Conservation (phyloP, 106 monocot species). For the Dendrobium chrysotoxum region DNA sequence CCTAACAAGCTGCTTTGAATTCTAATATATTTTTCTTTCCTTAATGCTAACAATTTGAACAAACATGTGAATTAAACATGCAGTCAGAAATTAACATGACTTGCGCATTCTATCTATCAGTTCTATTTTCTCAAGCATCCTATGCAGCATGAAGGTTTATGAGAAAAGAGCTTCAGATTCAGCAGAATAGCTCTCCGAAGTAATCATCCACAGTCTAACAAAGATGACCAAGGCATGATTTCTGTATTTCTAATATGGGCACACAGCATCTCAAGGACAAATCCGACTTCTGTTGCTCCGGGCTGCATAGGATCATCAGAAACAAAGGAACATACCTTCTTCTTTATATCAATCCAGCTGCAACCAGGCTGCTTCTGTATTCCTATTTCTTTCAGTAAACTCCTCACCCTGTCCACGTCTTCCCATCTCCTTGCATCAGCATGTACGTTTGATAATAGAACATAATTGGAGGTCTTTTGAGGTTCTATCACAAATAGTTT, state of each 20-base stretch:
- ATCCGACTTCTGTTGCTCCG: background rate
- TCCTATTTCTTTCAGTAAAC: slow-evolving; percentile 18
- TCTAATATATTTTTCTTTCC: background rate
- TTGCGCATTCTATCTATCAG: no score
- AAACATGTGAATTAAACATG: background rate
- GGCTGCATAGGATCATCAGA: slow-evolving; percentile 10
- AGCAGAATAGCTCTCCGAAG: background rate
- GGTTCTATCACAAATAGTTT: slow-evolving; percentile 30
- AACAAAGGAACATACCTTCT: slow-evolving; percentile 2
- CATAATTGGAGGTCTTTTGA: slow-evolving; percentile 24
- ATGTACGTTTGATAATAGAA: slow-evolving; percentile 32
- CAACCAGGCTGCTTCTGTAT: slow-evolving; percentile 25
- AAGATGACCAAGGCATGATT: background rate
- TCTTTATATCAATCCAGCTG: slow-evolving; percentile 31
- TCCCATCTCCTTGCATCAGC: slow-evolving; percentile 32
- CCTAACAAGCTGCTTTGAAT: background rate
- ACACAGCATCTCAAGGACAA: background rate
- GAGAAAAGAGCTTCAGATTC: no score
- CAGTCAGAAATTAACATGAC: background rate
- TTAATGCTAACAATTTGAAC: background rate
- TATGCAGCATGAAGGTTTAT: no score
- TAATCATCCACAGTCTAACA: background rate
- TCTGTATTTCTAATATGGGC: background rate
- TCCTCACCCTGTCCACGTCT: slow-evolving; percentile 23
- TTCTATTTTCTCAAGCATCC: no score